A percentile compares a stretch with the other conserved stretches of the same genome.
These are phyloP conservation scores for Plantago ovata DNA, from an alignment of 257 asterid genomes.

Conservation along the genomic window DNA sequence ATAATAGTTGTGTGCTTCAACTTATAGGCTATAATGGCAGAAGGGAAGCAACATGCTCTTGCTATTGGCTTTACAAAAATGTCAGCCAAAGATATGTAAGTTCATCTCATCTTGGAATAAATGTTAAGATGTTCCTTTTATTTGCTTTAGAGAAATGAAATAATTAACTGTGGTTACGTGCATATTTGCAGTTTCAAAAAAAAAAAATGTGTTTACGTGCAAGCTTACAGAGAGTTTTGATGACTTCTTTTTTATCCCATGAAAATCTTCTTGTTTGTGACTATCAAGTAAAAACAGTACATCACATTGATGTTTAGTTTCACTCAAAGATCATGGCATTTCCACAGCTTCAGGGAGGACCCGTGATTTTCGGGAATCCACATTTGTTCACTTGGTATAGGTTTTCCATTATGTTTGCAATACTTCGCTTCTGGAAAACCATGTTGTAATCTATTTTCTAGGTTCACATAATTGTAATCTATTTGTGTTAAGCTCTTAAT, in stretches of 20 bases:
- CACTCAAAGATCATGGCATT: no score
- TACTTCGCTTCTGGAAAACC: no score
- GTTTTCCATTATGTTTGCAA: no score
- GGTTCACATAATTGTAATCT: no score
- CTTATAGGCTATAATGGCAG: constrained; percentile 96
- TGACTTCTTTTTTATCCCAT: neutral
- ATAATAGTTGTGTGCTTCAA: constrained; percentile 8
- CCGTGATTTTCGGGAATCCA: no score
- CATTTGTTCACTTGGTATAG: no score
- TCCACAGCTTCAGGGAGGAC: no score
- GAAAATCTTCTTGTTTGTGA: no score
- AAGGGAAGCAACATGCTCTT: constrained; percentile 97
- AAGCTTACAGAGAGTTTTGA: constrained; percentile 10
- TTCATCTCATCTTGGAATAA: constrained; percentile 14
- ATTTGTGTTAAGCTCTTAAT: no score
- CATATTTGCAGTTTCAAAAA: neutral
- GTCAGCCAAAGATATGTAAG: constrained; percentile 97
- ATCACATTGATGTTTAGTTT: no score
- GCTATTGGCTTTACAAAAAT: constrained; percentile 97
- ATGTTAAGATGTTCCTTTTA: constrained; percentile 1
- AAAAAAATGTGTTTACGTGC: constrained; percentile 5
- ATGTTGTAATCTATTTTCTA: no score
- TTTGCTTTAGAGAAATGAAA: neutral
- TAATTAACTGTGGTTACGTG: constrained; percentile 2
- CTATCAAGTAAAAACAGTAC: no score